Base-by-base conservation (phyloP, 1,284 basidiomycete species). In the Tylopilus sp. region DNA sequence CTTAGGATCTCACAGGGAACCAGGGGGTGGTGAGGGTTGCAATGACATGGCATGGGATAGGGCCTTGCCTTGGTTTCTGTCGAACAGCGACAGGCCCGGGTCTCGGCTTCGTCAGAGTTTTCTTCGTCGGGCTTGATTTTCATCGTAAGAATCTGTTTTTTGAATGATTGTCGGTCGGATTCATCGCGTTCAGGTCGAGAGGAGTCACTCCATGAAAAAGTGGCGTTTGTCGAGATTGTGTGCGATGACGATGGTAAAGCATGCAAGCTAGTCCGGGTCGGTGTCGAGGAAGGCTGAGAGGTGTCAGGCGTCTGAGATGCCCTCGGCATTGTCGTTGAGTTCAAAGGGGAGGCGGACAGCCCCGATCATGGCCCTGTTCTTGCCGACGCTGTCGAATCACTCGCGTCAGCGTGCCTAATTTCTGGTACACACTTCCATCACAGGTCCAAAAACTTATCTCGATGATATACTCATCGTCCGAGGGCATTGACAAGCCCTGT, bases 91-190 rank as follows among this genome's bases (percentile, higher is more conserved):
- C 93, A 93, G 0, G 92, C 91, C 78, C 96, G 91, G 3, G 90
- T 85, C 69, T 93, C 87, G 1, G 96, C 96, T 79, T 98, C 96
- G 70, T 98, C 97, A 77, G 96, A 96, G 81, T 99, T 99, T 81
- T 99, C 97, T 73, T 97, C 95, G 78, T 99, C 97, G 0, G 81
- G 74, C 72, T 95, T 95, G 65, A 85, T 77, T 71, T 87, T 90
- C 83, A 89, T 87, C 3, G 79, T 81, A 41, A 81, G 79, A 61
- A 97, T 82, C 12, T 66, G 67, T 59, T 87, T 83, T 75, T 96
- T 95, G 83, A 99, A 97, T 26, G 87, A 89, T 66, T 91, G 85
- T 96, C 92, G 16, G 93, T 95, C n/a, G 89, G 87, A 76, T 98
- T 94, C 87, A 98, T 88, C 18, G 81, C 81, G 12, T 86, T 85